These are phyloP conservation scores for Xanthoceras sorbifolium DNA, from an alignment of 345 rosid species.

Conservation along the genomic window DNA sequence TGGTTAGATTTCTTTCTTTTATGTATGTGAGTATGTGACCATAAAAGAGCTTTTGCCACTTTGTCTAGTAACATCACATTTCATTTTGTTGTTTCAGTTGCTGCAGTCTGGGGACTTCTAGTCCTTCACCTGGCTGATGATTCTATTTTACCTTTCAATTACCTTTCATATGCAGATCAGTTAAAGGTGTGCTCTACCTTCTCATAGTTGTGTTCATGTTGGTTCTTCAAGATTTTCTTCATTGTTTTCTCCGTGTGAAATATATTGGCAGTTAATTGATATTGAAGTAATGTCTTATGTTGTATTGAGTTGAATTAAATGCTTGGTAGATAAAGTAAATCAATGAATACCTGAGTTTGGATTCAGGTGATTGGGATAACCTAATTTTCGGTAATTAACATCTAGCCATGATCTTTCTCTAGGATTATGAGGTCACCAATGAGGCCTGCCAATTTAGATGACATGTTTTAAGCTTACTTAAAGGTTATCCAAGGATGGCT, in stretches of 20 bases:
- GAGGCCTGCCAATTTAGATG: background rate
- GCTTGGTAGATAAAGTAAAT: background rate
- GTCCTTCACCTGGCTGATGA: constrained; percentile 84
- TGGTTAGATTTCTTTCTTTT: constrained; percentile 46
- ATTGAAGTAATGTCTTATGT: background rate
- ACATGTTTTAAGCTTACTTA: background rate
- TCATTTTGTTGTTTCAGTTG: constrained; percentile 46
- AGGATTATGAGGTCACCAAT: background rate
- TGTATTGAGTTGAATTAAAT: background rate
- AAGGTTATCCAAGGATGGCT: background rate
- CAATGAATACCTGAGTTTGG: background rate
- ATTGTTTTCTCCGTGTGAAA: background rate
- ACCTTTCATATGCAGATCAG: constrained; percentile 66
- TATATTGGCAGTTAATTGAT: background rate
- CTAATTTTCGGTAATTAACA: background rate
- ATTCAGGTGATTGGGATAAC: background rate
- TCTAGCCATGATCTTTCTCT: background rate
- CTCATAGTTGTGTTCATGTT: background rate
- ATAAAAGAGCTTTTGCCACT: background rate
- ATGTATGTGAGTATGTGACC: background rate
- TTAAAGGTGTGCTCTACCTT: constrained; percentile 45
- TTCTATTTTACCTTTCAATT: constrained; percentile 70
- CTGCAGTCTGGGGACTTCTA: constrained; percentile 88
- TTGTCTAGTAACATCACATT: background rate
- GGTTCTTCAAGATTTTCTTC: background rate